These are phyloP conservation scores for Saprolegnia diclina DNA, from an alignment of 352 stramenopile species.

Conservation along the genomic window DNA sequence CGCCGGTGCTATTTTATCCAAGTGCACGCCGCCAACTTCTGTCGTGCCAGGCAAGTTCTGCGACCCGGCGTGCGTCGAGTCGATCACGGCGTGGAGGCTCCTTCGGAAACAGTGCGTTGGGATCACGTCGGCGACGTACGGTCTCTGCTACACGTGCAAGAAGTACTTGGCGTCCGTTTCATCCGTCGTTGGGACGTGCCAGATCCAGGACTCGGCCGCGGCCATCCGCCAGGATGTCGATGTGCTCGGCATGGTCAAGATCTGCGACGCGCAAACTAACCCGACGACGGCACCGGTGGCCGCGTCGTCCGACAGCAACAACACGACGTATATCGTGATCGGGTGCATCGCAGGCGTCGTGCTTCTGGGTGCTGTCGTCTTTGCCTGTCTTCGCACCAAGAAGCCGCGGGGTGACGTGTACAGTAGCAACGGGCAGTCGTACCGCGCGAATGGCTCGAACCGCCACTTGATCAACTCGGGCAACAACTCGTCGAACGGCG, in stretches of 20 bases:
- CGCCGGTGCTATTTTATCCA: neutral
- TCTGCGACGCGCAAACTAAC: neutral
- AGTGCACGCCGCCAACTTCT: neutral
- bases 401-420: slow-evolving; percentile 13
- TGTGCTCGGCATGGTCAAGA: neutral
- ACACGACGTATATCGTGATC: slow-evolving; percentile 41
- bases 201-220: slow-evolving; percentile 16
- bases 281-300: neutral
- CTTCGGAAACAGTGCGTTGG: neutral
- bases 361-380: slow-evolving; percentile 40
- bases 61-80: neutral
- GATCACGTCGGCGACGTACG: neutral
- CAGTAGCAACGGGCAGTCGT: neutral
- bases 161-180: neutral
- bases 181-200: slow-evolving; percentile 4
- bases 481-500: slow-evolving; percentile 18
- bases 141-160: slow-evolving; percentile 7
- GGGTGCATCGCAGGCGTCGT: slow-evolving; percentile 39
- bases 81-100: neutral
- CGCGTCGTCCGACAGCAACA: slow-evolving; percentile 27
- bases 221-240: neutral
- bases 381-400: slow-evolving; percentile 37
- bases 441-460: neutral
- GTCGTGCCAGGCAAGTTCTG: slow-evolving; percentile 4
- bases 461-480: slow-evolving; percentile 6